Base-by-base conservation (phyloP, 23 red algal genomes). In the Pyropia haitanensis region DNA sequence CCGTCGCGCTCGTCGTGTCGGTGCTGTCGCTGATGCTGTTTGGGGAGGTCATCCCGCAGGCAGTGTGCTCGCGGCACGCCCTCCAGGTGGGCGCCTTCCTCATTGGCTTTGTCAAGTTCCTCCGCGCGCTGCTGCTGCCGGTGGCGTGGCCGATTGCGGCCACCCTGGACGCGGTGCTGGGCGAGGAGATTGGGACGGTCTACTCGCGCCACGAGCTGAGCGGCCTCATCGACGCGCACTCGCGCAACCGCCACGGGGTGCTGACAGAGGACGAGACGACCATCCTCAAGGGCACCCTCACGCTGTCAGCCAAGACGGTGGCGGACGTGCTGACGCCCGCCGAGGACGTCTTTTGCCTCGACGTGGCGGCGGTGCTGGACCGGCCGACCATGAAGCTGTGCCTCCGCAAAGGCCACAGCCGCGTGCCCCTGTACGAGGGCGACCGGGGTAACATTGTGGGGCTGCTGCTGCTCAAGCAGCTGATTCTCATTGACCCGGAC, bases 21-120 rank as follows among this genome's bases (percentile, higher is more conserved):
- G 85, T 85, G 25, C 46, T 91, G 2, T 58, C 75, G 17, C 74
- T 98, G 53, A 85, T 98, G 57, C 51, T 88, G 22, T 66, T 98
- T 56, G 85, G 79, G 27, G 94, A 98, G 67, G 91, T 98, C 39
- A 98, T 90, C 2, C 94, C 94, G 0, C 94, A 98, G 58, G 75
- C 85, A 19, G 68, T 98, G 14, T 91, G 94, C 76, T 85, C 85
- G 17, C 78, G 87, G 13, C 85, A 90, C 62, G 85, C 81, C 28
- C 33, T 98, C 5, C 48, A 71, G 24, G 78, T 91, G 16, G 94
- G 94, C 29, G 61, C 75, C 19, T 80, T 71, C 33, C 61, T 80
- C 60, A 85, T 91, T 18, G 68, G 73, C n/a, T 76, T 98, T 32
- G 94, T 98, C 51, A 87, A 57, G 81, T 57, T 83, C 39, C 51